A percentile compares a stretch with the other conserved stretches of the same genome.
These are phyloP conservation scores for Pythium myriotylum DNA, from an alignment of 352 stramenopile species.

Conservation along the genomic window DNA sequence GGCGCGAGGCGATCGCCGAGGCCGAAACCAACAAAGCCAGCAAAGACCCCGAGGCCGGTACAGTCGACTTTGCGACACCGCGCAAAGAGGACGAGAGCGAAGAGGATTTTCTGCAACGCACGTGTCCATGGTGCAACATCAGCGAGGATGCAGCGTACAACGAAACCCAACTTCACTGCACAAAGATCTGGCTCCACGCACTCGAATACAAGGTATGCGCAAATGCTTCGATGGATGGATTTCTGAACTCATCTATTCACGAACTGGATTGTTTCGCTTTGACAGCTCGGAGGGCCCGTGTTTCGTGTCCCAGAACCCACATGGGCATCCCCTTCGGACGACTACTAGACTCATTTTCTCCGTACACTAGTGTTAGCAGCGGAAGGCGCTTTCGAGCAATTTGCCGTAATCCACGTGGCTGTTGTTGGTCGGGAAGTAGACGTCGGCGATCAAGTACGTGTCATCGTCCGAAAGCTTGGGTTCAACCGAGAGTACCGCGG, in stretches of 20 bases:
- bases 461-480: conserved; percentile 70
- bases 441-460: conserved; percentile 69
- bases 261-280: conserved; percentile 7
- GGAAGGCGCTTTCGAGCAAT: conserved; percentile 72
- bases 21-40: conserved; percentile 44
- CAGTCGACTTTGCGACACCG: conserved; percentile 57
- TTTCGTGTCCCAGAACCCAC: conserved; percentile 60
- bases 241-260: too few relatives aligned
- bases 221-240: too few relatives aligned
- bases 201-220: conserved; percentile 86
- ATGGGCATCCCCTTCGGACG: conserved; percentile 52
- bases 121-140: conserved; percentile 74
- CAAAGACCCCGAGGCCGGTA: conserved; percentile 36
- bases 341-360: conserved; percentile 35
- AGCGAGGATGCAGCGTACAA: conserved; percentile 73
- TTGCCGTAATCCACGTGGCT: conserved; percentile 63
- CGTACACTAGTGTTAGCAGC: conserved; percentile 18
- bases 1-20: conserved; percentile 45
- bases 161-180: conserved; percentile 84
- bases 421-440: conserved; percentile 79
- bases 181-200: conserved; percentile 86
- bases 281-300: conserved; percentile 67
- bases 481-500: conserved; percentile 58
- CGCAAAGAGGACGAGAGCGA: conserved; percentile 63
- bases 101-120: conserved; percentile 75